phyloP scores from a whole-genome alignment of 1,284 basidiomycete genomes.

The Tylopilus sp. region DNA sequence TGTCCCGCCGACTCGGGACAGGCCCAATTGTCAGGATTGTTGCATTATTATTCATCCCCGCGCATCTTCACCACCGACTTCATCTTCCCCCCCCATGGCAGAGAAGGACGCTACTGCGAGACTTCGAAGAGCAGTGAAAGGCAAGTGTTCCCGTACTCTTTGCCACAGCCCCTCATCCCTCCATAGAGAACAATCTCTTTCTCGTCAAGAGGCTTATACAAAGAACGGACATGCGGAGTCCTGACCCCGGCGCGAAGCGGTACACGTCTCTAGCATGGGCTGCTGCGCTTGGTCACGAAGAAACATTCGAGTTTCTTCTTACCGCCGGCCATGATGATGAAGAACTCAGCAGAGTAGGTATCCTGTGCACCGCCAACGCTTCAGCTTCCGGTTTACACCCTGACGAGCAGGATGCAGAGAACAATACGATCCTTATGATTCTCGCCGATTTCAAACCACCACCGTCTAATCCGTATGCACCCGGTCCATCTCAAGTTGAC shows the following conservation, averaged over 20 bases:
- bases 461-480: slow-evolving; percentile 43
- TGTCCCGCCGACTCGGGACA: slow-evolving; percentile 10
- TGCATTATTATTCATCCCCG: slow-evolving; percentile 25
- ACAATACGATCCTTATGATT: slow-evolving; percentile 86
- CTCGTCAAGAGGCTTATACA: slow-evolving; percentile 80
- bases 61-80: slow-evolving; percentile 17
- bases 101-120: slow-evolving; percentile 75
- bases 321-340: slow-evolving; percentile 85
- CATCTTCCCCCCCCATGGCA: slow-evolving; percentile 51
- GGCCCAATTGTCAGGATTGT: slow-evolving; percentile 27
- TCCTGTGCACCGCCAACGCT: slow-evolving; percentile 4
- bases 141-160: slow-evolving; percentile 35
- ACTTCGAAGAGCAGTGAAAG: slow-evolving; percentile 76
- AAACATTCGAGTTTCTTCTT: slow-evolving; percentile 86
- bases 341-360: slow-evolving; percentile 79
- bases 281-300: slow-evolving; percentile 77
- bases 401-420: slow-evolving; percentile 70
- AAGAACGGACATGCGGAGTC: slow-evolving; percentile 83
- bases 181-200: slow-evolving; percentile 85
- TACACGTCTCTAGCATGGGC: slow-evolving; percentile 89
- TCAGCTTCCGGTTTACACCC: slow-evolving; percentile 13
- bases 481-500: slow-evolving; percentile 51
- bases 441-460: slow-evolving; percentile 73
- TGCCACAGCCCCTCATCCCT: slow-evolving; percentile 13
- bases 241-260: slow-evolving; percentile 68